Evolutionary conservation across 2,329 filamentous ascomycete genomes (phyloP), one percentile per base, ranked within the genome.

Genomic region (Penicillium sp.): DNA sequence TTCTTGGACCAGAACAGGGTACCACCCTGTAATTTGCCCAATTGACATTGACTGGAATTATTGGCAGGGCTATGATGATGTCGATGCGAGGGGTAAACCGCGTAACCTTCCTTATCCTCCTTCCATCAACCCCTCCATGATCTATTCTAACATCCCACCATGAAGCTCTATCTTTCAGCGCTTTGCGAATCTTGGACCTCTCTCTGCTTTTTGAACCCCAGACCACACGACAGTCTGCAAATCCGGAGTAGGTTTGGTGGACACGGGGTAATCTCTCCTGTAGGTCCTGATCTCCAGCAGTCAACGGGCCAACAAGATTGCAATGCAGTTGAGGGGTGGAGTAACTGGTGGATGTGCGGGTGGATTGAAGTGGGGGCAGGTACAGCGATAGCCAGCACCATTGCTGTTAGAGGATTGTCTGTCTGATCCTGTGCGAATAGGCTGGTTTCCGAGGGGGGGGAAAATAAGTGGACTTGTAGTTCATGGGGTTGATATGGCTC

Each of bases 171-270:
- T n/a, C 44, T 47, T 15, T 26, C 19, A 24, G 26, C 4, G 5
- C 17, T 19, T 19, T 22, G 8, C 26, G 28, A 28, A 47, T 47
- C 24, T 12, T 26, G 2, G 8, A 28, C 10, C n/a, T n/a, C 24
- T 28, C 13, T 33, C 1, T n/a, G 45, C 61, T 30, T 44, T 51
- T 54, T 59, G 54, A 59, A 61, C 50, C 40, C 49, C 7, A 64
- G 59, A 64, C 55, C 55, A 61, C 55, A 63, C 58, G 51, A 57
- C 47, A 40, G 45, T 19, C 28, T 19, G 42, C 56, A 49, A 59
- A 61, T 59, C 51, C 50, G 61, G 61, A 63, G 61, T 60, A 56
- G 47, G 58, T 51, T 59, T 54, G 15, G 53, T 26, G 19, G 24
- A 56, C 28, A 19, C 30, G 47, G 47, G 35, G 37, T 35, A 56